Base-by-base conservation (phyloP, 306 rosid genomes). In the Pterocarpus santalinus region DNA sequence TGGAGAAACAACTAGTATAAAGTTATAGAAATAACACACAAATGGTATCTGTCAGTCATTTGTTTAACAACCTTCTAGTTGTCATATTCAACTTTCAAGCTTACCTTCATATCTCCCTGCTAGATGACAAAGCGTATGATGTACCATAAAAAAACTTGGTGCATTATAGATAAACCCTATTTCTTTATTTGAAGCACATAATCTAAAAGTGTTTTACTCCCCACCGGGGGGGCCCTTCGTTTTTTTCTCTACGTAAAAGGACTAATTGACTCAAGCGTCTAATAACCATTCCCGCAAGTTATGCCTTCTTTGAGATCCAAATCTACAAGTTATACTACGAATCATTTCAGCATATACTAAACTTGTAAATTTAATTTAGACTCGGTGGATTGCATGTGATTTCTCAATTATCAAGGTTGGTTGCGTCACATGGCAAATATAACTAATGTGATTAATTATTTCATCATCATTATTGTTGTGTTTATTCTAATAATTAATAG, bases 311-410 rank as follows among this genome's bases (percentile, higher is more conserved):
- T 62, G 17, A 46, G 66, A 72, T 72, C 73, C n/a, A 11, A 80
- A 65, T 47, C 47, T 64, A 9, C 58, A 63, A 80, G 65, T 51
- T 72, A 51, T 72, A 15, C 73, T 35, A 14, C 30, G 67, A 63
- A 80, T 72, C 34, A 62, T 51, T 47, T 35, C 47, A 2, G 67
- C 65, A 80, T 62, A 80, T 72, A 16, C 79, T 15, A 58, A 68
- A 15, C 82, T 35, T 68, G 35, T 22, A 30, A 46, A 13, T 15
- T 53, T 62, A 33, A 53, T 53, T 13, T n/a, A 53, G 8, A 53
- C 58, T 53, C 8, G 28, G 7, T 14, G n/a, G 1, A 53, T n/a
- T 53, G 6, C 58, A 53, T 53, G 58, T 15, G 58, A 15, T 15
- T 15, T 53, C 6, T 53, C 58, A 53, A 53, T n/a, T 1, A 53